These are phyloP conservation scores for Rhododendron vialii DNA, from an alignment of 148 eudicot genomes.

Conservation along the genomic window DNA sequence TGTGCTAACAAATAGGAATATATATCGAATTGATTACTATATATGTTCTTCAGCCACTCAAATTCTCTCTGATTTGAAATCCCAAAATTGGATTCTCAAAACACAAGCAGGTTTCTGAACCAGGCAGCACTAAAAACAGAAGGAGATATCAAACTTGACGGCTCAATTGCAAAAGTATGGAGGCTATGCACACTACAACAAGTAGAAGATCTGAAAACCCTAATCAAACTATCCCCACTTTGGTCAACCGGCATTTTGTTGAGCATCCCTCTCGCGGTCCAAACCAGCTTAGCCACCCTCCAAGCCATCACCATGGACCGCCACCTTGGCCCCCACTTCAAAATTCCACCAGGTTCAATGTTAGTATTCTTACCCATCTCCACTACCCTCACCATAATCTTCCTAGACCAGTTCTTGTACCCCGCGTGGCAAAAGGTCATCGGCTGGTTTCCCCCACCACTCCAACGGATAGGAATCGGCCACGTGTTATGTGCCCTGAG, in stretches of 20 bases:
- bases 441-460: slow-evolving; percentile 19
- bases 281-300: slow-evolving; percentile 41
- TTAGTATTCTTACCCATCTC: slow-evolving; percentile 23
- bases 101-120: slow-evolving; percentile 35
- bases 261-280: slow-evolving; percentile 45
- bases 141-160: slow-evolving; percentile 21
- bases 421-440: slow-evolving; percentile 27
- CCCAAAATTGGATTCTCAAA: not conserved
- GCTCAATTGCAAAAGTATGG: slow-evolving; percentile 29
- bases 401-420: slow-evolving; percentile 20
- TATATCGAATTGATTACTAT: not conserved
- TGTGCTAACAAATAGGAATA: not conserved
- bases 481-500: slow-evolving; percentile 25
- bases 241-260: slow-evolving; percentile 68
- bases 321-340: slow-evolving; percentile 32
- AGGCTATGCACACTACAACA: slow-evolving; percentile 33
- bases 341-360: slow-evolving; percentile 35
- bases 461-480: slow-evolving; percentile 36
- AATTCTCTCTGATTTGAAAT: not conserved
- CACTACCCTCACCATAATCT: slow-evolving; percentile 16
- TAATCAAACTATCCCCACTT: slow-evolving; percentile 54
- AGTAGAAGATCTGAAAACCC: slow-evolving; percentile 38
- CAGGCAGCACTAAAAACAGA: slow-evolving; percentile 33
- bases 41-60: not conserved
- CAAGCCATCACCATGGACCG: slow-evolving; percentile 56